Conservation (phyloP, 2,329 filamentous ascomycete species). For the Penicillium concentricum region DNA sequence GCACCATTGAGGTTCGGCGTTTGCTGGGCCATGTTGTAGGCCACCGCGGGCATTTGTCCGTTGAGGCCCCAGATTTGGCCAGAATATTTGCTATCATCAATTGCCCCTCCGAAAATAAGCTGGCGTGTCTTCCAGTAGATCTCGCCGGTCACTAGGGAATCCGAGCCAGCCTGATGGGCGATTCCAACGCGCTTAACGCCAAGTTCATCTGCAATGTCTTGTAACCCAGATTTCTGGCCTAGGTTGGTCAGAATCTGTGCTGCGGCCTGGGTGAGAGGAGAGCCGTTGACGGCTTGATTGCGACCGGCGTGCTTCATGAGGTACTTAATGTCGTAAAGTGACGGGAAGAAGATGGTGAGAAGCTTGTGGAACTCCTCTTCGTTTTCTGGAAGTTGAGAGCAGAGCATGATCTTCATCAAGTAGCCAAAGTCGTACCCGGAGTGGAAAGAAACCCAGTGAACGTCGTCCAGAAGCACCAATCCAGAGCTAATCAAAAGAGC, state of each 20-base stretch:
- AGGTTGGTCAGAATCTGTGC: conserved; percentile 78
- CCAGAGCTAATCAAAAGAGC: conserved; percentile 88
- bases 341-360: conserved; percentile 90
- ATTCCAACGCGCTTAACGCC: conserved; percentile 85
- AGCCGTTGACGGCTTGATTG: conserved; percentile 63
- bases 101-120: conserved; percentile 79
- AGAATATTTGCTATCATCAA: conserved; percentile 73
- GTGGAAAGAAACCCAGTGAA: conserved; percentile 97
- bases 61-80: conserved; percentile 94
- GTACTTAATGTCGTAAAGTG: conserved; percentile 94
- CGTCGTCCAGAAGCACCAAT: conserved; percentile 79
- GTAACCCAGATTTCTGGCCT: conserved; percentile 85
- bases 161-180: conserved; percentile 89
- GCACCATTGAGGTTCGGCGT: conserved; percentile 57
- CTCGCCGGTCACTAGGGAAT: conserved; percentile 87
- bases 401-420: conserved; percentile 87
- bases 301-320: conserved; percentile 86
- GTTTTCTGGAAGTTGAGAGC: conserved; percentile 78
- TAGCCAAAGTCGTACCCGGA: conserved; percentile 98
- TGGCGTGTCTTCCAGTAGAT: conserved; percentile 93
- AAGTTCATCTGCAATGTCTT: conserved; percentile 90
- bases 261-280: conserved; percentile 63
- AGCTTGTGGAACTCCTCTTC: conserved; percentile 86
- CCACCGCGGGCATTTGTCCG: conserved; percentile 61
- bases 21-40: conserved; percentile 47